Percentiles rank a stretch among this genome's conserved stretches.
These are phyloP conservation scores for Amesomyces nigricolor DNA, from an alignment of 2,329 filamentous ascomycete genomes.

Conservation along the genomic window DNA sequence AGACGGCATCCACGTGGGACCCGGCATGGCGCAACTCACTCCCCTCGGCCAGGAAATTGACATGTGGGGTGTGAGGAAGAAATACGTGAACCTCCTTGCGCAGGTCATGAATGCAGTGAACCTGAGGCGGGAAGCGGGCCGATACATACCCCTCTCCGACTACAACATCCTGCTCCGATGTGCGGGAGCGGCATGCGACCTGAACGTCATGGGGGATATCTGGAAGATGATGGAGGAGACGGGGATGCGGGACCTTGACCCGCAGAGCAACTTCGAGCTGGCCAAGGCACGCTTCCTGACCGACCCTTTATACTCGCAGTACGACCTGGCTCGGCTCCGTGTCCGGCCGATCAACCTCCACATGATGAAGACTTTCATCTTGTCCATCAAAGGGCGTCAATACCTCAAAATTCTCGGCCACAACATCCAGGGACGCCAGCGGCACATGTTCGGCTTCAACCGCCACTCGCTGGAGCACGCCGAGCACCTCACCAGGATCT, in stretches of 20 bases:
- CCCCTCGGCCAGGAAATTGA: constrained; percentile 36
- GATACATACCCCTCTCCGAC: constrained; percentile 35
- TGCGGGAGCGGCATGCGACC: constrained; percentile 42
- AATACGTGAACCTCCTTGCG: constrained; percentile 36
- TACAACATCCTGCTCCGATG: constrained; percentile 42
- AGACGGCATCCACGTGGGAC: constrained; percentile 35
- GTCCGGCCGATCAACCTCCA: constrained; percentile 38
- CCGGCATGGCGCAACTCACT: constrained; percentile 38
- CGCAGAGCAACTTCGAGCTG: constrained; percentile 37
- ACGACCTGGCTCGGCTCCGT: constrained; percentile 38
- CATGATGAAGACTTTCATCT: not conserved
- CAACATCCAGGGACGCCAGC: constrained; percentile 2
- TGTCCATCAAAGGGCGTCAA: constrained; percentile 18
- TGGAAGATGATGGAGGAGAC: constrained; percentile 32
- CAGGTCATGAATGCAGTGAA: constrained; percentile 33
- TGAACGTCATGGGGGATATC: constrained; percentile 3
- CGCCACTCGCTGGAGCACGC: constrained; percentile 21
- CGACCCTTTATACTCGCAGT: constrained; percentile 42
- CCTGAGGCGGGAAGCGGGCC: constrained; percentile 29
- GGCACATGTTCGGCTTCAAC: constrained; percentile 31
- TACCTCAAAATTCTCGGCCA: constrained; percentile 5
- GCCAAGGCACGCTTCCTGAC: constrained; percentile 44
- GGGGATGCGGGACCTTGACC: not conserved
- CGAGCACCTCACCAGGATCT: constrained; percentile 29
- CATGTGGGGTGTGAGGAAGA: constrained; percentile 39